Evolutionary conservation across 1,284 basidiomycete species (phyloP).

Genomic region (Heterobasidion irregulare): DNA sequence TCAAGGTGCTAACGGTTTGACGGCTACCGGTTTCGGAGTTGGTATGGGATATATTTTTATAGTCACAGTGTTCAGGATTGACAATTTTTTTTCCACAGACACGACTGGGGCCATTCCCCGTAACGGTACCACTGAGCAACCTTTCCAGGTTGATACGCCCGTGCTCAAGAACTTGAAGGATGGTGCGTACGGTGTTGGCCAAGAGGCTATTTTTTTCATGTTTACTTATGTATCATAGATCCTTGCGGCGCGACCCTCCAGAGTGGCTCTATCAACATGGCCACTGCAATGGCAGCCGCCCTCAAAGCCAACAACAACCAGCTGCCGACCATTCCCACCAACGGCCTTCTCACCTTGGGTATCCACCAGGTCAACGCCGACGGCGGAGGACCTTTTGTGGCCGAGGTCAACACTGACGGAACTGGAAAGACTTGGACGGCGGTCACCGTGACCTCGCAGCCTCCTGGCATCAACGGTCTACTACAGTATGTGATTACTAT

Average conservation of each 20-base stretch:
- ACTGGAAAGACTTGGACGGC: not conserved
- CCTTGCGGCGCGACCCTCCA: not conserved
- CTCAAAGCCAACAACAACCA: not conserved
- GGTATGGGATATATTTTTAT: not conserved
- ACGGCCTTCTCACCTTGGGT: not conserved
- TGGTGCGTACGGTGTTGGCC: not conserved
- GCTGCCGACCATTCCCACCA: not conserved
- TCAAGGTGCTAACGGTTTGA: not conserved
- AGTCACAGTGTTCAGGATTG: not conserved
- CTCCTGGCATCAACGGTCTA: not conserved
- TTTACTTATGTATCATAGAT: not conserved
- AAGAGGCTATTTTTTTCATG: not conserved
- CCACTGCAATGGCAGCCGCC: not conserved
- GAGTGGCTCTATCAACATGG: not conserved
- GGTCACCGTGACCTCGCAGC: not conserved
- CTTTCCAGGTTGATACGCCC: not conserved
- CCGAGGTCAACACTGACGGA: not conserved
- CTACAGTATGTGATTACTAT: not conserved
- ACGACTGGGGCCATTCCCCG: not conserved
- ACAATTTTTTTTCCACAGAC: not conserved
- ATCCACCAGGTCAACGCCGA: not conserved
- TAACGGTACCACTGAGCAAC: not conserved
- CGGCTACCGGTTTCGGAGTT: not conserved
- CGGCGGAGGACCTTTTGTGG: not conserved
- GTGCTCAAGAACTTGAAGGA: not conserved